Evolutionary conservation across 495 filamentous ascomycete genomes (phyloP).

Genomic region (Delitschia confertaspora): DNA sequence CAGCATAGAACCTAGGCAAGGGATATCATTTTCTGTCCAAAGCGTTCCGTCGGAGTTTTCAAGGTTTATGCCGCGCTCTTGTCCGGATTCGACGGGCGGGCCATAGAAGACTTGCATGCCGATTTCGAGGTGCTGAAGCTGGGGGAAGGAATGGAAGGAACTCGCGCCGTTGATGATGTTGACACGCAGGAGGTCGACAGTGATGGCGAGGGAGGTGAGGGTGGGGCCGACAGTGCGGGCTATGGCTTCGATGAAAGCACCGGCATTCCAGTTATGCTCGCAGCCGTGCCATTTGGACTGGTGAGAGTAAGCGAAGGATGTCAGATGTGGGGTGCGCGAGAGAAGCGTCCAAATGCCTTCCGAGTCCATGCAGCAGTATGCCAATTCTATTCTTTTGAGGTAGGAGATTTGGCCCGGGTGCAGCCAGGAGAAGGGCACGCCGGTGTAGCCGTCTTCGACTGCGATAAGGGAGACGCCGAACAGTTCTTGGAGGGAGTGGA

Average conservation of each 20-base stretch:
- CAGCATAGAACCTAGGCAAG: constrained; percentile 18
- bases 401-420: background rate
- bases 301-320: constrained; percentile 15
- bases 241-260: constrained; percentile 9
- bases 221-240: background rate
- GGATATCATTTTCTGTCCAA: constrained; percentile 14
- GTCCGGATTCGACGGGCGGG: constrained; percentile 12
- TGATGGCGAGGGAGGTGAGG: constrained; percentile 10
- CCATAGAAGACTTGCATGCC: constrained; percentile 15
- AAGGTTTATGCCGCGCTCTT: constrained; percentile 1
- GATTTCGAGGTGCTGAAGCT: constrained; percentile 9
- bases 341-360: constrained; percentile 4
- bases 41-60: background rate
- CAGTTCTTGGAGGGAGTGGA: constrained; percentile 4
- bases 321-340: constrained; percentile 3
- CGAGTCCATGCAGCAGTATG: constrained; percentile 16
- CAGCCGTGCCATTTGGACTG: constrained; percentile 13
- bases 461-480: constrained; percentile 10
- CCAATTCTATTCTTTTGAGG: constrained; percentile 9
- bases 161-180: constrained; percentile 15
- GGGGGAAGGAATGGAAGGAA: constrained; percentile 4
- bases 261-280: constrained; percentile 18
- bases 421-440: constrained; percentile 11
- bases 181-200: constrained; percentile 12
- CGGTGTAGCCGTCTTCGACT: constrained; percentile 11